A percentile compares a stretch with the other conserved stretches of the same genome.
Conservation (phyloP, 2,329 filamentous ascomycete species). For the Colletotrichum caudatum region DNA sequence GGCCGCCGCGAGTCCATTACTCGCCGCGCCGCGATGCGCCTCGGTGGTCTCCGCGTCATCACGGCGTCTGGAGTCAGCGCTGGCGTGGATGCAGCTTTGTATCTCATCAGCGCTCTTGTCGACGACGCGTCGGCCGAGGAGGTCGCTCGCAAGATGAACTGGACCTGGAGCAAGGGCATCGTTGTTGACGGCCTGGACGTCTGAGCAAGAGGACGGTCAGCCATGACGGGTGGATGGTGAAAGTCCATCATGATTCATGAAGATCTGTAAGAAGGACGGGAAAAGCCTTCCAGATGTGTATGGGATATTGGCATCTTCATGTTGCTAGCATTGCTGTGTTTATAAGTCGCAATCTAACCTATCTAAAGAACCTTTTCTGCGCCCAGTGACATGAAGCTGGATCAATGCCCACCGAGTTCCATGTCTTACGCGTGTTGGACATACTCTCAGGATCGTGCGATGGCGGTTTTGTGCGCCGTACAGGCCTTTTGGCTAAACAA, state of each 20-base stretch:
- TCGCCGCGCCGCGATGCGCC: slow-evolving; percentile 80
- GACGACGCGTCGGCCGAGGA: slow-evolving; percentile 81
- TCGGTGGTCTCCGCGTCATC: slow-evolving; percentile 78
- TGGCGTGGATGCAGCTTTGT: slow-evolving; percentile 85
- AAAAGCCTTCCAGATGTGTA: slow-evolving; percentile 42
- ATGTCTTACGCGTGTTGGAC: neutral
- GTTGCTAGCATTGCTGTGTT: slow-evolving; percentile 36
- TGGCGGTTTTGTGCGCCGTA: neutral
- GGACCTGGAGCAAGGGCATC: slow-evolving; percentile 87
- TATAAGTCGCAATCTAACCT: slow-evolving; percentile 31
- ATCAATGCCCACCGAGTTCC: neutral
- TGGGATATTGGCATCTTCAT: slow-evolving; percentile 23
- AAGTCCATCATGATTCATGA: slow-evolving; percentile 39
- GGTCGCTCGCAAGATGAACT: slow-evolving; percentile 80
- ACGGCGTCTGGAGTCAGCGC: slow-evolving; percentile 83
- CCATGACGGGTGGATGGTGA: slow-evolving; percentile 41
- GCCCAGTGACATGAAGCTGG: neutral
- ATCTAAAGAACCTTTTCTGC: slow-evolving; percentile 11
- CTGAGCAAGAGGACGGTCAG: slow-evolving; percentile 55
- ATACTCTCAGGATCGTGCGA: neutral
- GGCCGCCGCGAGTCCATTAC: slow-evolving; percentile 85
- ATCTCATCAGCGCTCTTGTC: slow-evolving; percentile 86
- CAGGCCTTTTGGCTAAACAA: neutral
- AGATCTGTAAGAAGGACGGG: slow-evolving; percentile 42
- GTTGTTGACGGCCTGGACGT: slow-evolving; percentile 89